Evolutionary conservation across 2,329 filamentous ascomycete genomes (phyloP), one percentile per base, ranked within the genome.

Genomic region (Fusarium euwallaceae): DNA sequence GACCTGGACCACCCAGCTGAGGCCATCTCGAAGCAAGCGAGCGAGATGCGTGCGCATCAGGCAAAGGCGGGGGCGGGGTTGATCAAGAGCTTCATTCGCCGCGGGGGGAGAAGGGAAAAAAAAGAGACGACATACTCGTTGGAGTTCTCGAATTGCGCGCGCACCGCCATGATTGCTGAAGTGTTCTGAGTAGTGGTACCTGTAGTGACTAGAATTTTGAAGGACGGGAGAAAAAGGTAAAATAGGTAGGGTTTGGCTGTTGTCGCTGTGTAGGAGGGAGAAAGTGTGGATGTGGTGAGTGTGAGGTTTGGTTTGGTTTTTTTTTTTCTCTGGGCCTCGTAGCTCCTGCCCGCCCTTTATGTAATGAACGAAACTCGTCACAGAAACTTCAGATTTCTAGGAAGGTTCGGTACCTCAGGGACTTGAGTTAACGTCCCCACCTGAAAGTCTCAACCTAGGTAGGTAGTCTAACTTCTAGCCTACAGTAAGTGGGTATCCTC

Each of bases 81-180:
- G 59, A 61, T 45, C 45, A 34, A 69, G 71, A 74, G 67, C 58
- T 74, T 69, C 61, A 67, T 27, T 45, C 34, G 32, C 51, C n/a
- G 37, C 34, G 41, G 55, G 37, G 41, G 36, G 43, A 27, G 8
- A 37, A 14, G 24, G 14, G 61, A 10, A 45, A 29, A 12, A 45
- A 29, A 41, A n/a, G 43, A 45, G 43, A 55, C 39, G 58, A 87
- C 92, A 82, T 88, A 96, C 94, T 97, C 94, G 87, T 96, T 96
- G 80, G 93, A 96, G 87, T 95, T 96, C 86, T 97, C 94, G 83
- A 97, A 97, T 83, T 95, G 91, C 78, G 91, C 91, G 81, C 91
- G 90, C 68, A 92, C 90, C 81, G 91, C 90, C 91, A 92, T 92
- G 81, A 79, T 87, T 79, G 70, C 74, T 72, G 70, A 67, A 62